Conservation (phyloP, 1,284 basidiomycete genomes). For the Bondarzewia mesenterica region DNA sequence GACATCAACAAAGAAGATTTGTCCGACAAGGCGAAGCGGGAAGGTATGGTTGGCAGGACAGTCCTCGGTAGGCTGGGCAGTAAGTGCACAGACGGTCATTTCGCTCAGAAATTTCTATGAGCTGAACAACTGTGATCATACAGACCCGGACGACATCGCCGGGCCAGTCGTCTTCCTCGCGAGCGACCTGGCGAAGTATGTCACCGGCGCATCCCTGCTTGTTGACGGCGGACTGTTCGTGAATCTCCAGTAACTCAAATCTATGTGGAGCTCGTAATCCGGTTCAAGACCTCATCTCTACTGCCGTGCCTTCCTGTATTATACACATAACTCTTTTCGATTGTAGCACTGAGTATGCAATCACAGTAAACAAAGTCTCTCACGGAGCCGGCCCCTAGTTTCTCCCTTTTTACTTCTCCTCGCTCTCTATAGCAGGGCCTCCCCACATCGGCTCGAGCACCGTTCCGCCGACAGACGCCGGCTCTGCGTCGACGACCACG, state of each 20-base stretch:
- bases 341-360: too few species aligned
- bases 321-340: too few species aligned
- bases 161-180: constrained; percentile 74
- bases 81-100: constrained; percentile 19
- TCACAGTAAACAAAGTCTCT: too few species aligned
- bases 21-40: constrained; percentile 49
- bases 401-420: not conserved
- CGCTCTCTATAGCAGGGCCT: not conserved
- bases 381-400: too few species aligned
- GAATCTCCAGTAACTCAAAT: constrained; percentile 55
- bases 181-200: constrained; percentile 68
- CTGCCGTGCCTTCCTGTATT: too few species aligned
- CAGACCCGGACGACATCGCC: constrained; percentile 67
- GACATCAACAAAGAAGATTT: constrained; percentile 78
- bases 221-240: constrained; percentile 79
- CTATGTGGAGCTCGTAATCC: too few species aligned
- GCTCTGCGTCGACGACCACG: constrained; percentile 46
- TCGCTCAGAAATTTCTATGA: not conserved
- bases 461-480: constrained; percentile 38
- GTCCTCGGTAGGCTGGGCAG: constrained; percentile 63
- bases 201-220: constrained; percentile 61
- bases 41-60: constrained; percentile 61
- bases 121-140: not conserved
- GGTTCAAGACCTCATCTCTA: too few species aligned
- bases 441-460: constrained; percentile 4